Evolutionary conservation across 345 rosid species (phyloP), one percentile per base, ranked within the genome.

Genomic region (Heritiera fomes): DNA sequence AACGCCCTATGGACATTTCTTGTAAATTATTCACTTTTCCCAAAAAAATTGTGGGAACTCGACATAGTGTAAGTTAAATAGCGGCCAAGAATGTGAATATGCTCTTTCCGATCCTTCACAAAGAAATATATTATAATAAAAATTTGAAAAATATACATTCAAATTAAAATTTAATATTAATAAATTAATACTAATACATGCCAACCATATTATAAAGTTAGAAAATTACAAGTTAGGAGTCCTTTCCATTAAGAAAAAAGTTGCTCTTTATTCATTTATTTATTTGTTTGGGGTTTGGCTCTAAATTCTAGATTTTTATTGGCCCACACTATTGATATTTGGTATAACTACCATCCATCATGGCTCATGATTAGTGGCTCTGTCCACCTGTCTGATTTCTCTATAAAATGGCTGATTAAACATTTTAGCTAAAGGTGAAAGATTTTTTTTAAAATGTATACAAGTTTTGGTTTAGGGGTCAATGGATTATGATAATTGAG

Each of bases 271-370:
- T n/a, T 6, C 5, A 2, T 20, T 17, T 60, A 5, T 13, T 18
- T 41, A 0, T 64, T 23, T 49, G 50, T 13, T 69, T 17, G 15
- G 20, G 18, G 30, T 15, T 72, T 49, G 49, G 28, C 30, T 38
- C 45, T 61, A 53, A 55, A 20, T 41, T 10, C 15, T 59, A 59
- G 45, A 55, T 73, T n/a, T 52, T 50, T 73, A 10, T 40, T 41
- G 49, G 62, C 71, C 53, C 62, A 45, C 8, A 47, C 38, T n/a
- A 8, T 14, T 23, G 64, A 63, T 53, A 13, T 73, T 15, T 15
- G 82, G 69, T 67, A 72, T 66, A 79, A 68, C 81, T 71, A 79
- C 82, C 80, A 1, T 59, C 55, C 0, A 41, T 41, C 43, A 41
- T 41, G 43, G 43, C 74, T 81, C 62, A 83, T 77, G 60, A 2